phyloP scores from a whole-genome alignment of 2,329 filamentous ascomycete genomes.

The Magnaporthiopsis rhizophila region DNA sequence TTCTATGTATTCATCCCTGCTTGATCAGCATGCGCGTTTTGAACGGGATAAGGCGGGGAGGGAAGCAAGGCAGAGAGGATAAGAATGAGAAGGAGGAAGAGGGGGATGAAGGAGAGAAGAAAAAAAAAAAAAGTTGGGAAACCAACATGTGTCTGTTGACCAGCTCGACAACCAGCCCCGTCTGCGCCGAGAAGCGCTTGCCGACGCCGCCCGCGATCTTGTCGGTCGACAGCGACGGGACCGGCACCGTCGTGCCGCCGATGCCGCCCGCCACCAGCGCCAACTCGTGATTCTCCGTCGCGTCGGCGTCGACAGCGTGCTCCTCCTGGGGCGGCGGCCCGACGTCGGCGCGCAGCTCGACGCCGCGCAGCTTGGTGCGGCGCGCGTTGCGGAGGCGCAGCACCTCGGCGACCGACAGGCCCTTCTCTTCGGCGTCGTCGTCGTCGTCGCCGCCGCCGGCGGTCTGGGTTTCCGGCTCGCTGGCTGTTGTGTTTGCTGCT shows the following conservation, averaged over 20 bases:
- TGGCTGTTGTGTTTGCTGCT: neutral
- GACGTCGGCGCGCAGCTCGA: slow-evolving; percentile 40
- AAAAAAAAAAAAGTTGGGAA: slow-evolving; percentile 8
- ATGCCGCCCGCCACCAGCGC: slow-evolving; percentile 26
- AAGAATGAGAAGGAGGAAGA: neutral
- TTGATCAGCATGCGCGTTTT: slow-evolving; percentile 50
- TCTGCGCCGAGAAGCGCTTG: slow-evolving; percentile 63
- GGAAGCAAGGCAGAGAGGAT: neutral
- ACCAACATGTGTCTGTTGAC: slow-evolving; percentile 76
- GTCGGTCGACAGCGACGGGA: slow-evolving; percentile 6
- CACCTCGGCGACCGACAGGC: slow-evolving; percentile 40
- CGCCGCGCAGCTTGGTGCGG: slow-evolving; percentile 42
- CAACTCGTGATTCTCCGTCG: slow-evolving; percentile 23
- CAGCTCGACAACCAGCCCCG: slow-evolving; percentile 55
- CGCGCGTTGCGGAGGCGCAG: slow-evolving; percentile 45
- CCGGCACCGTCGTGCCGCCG: neutral
- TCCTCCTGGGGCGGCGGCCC: slow-evolving; percentile 16
- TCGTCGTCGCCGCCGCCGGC: slow-evolving; percentile 1
- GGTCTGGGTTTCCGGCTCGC: slow-evolving; percentile 17
- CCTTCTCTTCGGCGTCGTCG: slow-evolving; percentile 21
- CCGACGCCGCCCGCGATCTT: slow-evolving; percentile 21
- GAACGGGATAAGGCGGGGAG: neutral
- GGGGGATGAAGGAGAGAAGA: slow-evolving; percentile 16
- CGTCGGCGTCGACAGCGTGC: slow-evolving; percentile 10
- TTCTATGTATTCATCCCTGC: slow-evolving; percentile 81